Evolutionary conservation across 2,329 filamentous ascomycete species (phyloP).

Genomic region (Chaetomium sp.): DNA sequence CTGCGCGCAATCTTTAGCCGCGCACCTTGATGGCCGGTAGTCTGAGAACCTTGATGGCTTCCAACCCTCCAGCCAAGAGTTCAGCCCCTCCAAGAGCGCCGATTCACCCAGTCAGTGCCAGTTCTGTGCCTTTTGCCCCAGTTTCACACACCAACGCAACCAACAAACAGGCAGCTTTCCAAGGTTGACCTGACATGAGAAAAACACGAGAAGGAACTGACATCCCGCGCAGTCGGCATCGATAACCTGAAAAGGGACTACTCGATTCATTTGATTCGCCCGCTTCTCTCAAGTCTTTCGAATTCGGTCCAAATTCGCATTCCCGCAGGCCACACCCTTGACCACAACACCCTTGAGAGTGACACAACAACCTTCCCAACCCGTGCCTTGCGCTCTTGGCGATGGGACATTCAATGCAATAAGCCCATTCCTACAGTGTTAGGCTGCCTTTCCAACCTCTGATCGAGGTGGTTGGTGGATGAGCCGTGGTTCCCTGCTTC

Average conservation of each 20-base stretch:
- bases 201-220: background rate
- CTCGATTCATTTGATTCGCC: background rate
- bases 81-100: conserved; percentile 3
- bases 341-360: background rate
- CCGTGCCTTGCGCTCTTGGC: conserved; percentile 18
- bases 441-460: background rate
- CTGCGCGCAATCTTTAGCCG: conserved; percentile 22
- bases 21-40: conserved; percentile 32
- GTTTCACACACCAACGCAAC: background rate
- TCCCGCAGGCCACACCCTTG: background rate
- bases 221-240: conserved; percentile 3
- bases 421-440: conserved; percentile 9
- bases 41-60: conserved; percentile 29
- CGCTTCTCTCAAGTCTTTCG: no score
- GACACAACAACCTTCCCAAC: background rate
- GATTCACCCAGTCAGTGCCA: background rate
- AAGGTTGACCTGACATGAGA: background rate
- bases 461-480: background rate
- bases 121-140: background rate
- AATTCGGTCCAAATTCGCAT: background rate
- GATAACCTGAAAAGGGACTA: background rate
- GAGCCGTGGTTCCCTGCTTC: background rate
- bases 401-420: conserved; percentile 1
- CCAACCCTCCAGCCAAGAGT: conserved; percentile 4
- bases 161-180: background rate